A percentile compares a stretch with the other conserved stretches of the same genome.
Evolutionary conservation across 208 protist species (phyloP).

Genomic region (Leishmania gerbilli): DNA sequence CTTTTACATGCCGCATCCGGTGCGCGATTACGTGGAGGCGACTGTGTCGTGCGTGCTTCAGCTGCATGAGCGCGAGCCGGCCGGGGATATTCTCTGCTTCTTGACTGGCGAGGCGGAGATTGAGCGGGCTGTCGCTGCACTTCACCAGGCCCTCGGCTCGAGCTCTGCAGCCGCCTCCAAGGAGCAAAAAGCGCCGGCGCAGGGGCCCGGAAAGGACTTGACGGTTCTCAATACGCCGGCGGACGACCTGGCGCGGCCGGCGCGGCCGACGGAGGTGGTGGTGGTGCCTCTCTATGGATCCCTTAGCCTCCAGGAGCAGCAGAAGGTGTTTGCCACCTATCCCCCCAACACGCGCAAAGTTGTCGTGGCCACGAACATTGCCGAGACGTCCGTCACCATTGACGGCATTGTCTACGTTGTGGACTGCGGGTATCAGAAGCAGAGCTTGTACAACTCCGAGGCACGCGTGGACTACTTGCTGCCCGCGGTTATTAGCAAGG

Average conservation of each 20-base stretch:
- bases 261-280: constrained; percentile 35
- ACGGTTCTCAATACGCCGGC: neutral
- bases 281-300: constrained; percentile 87
- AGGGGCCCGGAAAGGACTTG: neutral
- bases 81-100: constrained; percentile 90
- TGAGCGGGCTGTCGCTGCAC: constrained; percentile 53
- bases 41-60: constrained; percentile 65
- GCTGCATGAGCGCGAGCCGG: constrained; percentile 69
- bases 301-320: constrained; percentile 72
- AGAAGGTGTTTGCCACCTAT: constrained; percentile 64
- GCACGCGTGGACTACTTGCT: constrained; percentile 97
- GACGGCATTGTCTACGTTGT: constrained; percentile 99
- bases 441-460: constrained; percentile 97
- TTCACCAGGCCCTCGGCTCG: constrained; percentile 25
- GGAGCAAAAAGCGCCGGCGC: neutral
- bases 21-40: constrained; percentile 94
- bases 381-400: constrained; percentile 99
- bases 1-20: constrained; percentile 75
- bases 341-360: constrained; percentile 87
- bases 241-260: neutral
- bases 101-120: constrained; percentile 91
- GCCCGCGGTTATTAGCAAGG: constrained; percentile 98
- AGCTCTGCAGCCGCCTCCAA: neutral
- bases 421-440: constrained; percentile 99
- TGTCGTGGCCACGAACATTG: constrained; percentile 99